A percentile compares a stretch with the other conserved stretches of the same genome.
phyloP scores from a whole-genome alignment of 176 grass and related monocot genomes.

The Triticum turgidum region DNA sequence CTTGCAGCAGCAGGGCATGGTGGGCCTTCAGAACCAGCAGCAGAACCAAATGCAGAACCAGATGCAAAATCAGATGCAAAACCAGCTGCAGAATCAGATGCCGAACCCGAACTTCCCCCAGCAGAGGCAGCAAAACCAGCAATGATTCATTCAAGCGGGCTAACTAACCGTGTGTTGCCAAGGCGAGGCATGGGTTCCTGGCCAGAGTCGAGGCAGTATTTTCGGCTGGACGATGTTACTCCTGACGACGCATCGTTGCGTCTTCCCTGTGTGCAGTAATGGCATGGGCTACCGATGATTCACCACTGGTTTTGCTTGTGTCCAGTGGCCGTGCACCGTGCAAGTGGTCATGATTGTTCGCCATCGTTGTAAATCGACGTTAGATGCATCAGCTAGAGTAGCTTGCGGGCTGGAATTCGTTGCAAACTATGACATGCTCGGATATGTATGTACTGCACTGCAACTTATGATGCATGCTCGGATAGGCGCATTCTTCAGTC shows the following conservation, averaged over 20 bases:
- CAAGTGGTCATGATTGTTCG: neutral
- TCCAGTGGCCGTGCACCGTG: neutral
- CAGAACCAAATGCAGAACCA: conserved; percentile 1
- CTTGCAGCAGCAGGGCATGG: conserved; percentile 79
- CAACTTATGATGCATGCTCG: neutral
- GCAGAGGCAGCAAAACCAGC: conserved; percentile 88
- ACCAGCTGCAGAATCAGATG: conserved; percentile 42
- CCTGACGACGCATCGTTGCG: neutral
- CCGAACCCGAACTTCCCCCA: conserved; percentile 84
- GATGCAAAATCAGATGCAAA: conserved; percentile 25
- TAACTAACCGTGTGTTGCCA: neutral
- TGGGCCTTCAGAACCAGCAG: conserved; percentile 62
- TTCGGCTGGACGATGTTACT: neutral
- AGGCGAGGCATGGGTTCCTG: neutral
- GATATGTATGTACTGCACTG: neutral
- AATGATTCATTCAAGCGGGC: conserved; percentile 28
- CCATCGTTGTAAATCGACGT: neutral
- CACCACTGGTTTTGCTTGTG: neutral
- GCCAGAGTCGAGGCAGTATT: neutral
- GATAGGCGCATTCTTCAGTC: neutral
- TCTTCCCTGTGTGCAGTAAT: no score
- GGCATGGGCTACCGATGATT: neutral
- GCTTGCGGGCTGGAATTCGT: neutral
- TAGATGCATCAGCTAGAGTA: neutral
- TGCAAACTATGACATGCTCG: neutral